phyloP scores from a whole-genome alignment of 2,329 filamentous ascomycete genomes.

The Myriosclerotinia scirpicola region DNA sequence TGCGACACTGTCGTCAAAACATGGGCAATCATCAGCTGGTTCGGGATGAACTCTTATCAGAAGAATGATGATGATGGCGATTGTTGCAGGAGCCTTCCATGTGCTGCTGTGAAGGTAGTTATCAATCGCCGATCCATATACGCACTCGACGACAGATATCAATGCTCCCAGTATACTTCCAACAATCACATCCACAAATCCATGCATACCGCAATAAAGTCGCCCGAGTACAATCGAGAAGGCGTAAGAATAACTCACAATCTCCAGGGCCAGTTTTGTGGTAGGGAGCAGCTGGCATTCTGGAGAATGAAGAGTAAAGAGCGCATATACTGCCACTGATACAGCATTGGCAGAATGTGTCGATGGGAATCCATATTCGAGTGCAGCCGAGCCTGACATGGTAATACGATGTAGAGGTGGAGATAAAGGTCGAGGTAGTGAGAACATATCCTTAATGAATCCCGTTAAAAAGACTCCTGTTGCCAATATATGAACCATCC shows the following conservation, averaged over 20 bases:
- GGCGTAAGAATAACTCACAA: conserved; percentile 78
- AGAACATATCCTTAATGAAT: conserved; percentile 91
- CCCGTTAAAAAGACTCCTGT: conserved; percentile 84
- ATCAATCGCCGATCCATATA: conserved; percentile 64
- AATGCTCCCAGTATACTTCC: conserved; percentile 75
- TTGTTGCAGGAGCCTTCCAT: conserved; percentile 62
- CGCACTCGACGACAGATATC: conserved; percentile 59
- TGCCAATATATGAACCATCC: conserved; percentile 73
- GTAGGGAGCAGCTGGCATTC: conserved; percentile 61
- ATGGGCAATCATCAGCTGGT: conserved; percentile 93
- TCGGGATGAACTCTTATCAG: conserved; percentile 91
- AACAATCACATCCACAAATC: conserved; percentile 85
- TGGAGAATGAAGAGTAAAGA: conserved; percentile 67
- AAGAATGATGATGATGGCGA: conserved; percentile 66
- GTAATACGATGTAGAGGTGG: conserved; percentile 92
- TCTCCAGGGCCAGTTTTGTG: conserved; percentile 63
- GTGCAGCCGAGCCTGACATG: conserved; percentile 91
- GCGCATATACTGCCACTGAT: conserved; percentile 82
- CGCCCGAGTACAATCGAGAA: conserved; percentile 86
- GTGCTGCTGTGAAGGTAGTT: conserved; percentile 65
- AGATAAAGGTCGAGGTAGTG: conserved; percentile 85
- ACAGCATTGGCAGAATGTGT: conserved; percentile 97
- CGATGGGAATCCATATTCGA: conserved; percentile 97
- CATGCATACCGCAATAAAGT: conserved; percentile 98
- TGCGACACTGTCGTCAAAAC: conserved; percentile 92